Base-by-base conservation (phyloP, 2,329 filamentous ascomycete species). In the Trichoderma sp. region DNA sequence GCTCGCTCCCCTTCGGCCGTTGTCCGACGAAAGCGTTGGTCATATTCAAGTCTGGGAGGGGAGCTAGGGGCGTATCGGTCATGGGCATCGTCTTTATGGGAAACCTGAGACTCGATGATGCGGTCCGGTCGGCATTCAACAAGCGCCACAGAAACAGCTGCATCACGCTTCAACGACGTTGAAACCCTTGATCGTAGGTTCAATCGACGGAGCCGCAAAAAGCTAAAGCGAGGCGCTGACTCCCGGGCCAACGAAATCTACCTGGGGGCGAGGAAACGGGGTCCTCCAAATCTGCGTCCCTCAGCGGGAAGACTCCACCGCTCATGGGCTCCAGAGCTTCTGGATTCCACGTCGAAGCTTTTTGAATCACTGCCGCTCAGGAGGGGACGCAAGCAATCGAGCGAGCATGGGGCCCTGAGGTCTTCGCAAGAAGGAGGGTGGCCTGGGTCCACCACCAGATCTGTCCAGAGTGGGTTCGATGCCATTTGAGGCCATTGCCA, bases 311-410 rank as follows among this genome's bases (percentile, higher is more conserved):
- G 71, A 73, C 74, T 74, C 75, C 75, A 76, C 75, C 59, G 32
- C 50, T 68, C 72, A 55, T 63, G 68, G 72, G 72, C 71, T 73
- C 72, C 71, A 71, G 75, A 75, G 72, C 75, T 76, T 76, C 75
- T 73, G 75, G 72, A 73, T 71, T 55, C 61, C 62, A 61, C 50
- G 68, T 74, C 72, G 75, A 76, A 76, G 71, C 73, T 64, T 72
- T 74, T 73, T 53, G 74, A 63, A 71, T 55, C 43, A 70, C 72
- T 66, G 68, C 68, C 58, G 68, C 62, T 69, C 53, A 69, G 71
- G 73, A 73, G 72, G 71, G 62, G 66, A 71, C 68, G 68, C 69
- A 73, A 71, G 72, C 17, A 47, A 68, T 68, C 34, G 39, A 68
- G 57, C 55, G 28, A 62, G 43, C 66, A 69, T 59, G 66, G 66